A percentile compares a stretch with the other conserved stretches of the same genome.
phyloP scores from a whole-genome alignment of 495 filamentous ascomycete species.

The Penicillium atrosanguineum region DNA sequence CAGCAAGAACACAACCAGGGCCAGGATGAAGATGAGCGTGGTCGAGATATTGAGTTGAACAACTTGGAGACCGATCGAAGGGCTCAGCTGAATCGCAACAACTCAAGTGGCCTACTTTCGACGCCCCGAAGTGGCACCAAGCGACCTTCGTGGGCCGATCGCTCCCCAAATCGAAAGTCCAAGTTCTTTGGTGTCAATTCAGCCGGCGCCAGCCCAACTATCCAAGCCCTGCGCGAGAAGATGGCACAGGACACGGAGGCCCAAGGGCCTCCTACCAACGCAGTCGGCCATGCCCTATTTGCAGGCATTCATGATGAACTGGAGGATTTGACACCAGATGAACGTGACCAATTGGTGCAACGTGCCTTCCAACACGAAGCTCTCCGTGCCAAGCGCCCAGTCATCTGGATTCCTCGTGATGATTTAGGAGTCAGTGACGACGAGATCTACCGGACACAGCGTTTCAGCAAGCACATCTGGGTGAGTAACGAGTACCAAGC shows the following conservation, averaged over 20 bases:
- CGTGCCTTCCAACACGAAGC: conserved; percentile 91
- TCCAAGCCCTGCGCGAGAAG: conserved; percentile 36
- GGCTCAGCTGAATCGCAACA: conserved; percentile 11
- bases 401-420: conserved; percentile 93
- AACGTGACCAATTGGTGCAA: conserved; percentile 81
- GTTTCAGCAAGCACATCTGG: conserved; percentile 82
- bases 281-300: conserved; percentile 77
- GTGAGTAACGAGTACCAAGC: conserved; percentile 90
- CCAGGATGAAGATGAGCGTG: conserved; percentile 36
- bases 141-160: conserved; percentile 42
- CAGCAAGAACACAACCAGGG: conserved; percentile 34
- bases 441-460: conserved; percentile 74
- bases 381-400: conserved; percentile 77
- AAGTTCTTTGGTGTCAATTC: conserved; percentile 40
- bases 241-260: conserved; percentile 59
- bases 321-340: conserved; percentile 89
- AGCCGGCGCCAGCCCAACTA: conserved; percentile 25
- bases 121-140: conserved; percentile 22
- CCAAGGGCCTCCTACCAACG: conserved; percentile 50
- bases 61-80: conserved; percentile 41
- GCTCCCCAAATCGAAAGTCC: conserved; percentile 40
- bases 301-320: conserved; percentile 85
- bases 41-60: conserved; percentile 61
- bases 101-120: conserved; percentile 12
- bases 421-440: conserved; percentile 89